phyloP scores from a whole-genome alignment of 169 alveolate species.

The Plasmodium vinckei region DNA sequence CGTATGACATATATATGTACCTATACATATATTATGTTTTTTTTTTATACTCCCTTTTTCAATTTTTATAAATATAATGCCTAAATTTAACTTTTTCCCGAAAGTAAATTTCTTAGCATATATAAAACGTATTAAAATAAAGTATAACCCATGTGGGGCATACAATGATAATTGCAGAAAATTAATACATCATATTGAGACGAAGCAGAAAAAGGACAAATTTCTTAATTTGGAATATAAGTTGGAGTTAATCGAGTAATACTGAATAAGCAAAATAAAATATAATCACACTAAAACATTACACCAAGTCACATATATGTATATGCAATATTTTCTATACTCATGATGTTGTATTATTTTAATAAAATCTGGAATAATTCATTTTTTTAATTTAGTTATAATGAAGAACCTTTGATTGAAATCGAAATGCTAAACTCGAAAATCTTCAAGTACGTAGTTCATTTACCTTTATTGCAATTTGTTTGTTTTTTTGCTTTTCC shows the following conservation, averaged over 20 bases:
- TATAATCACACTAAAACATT: neutral
- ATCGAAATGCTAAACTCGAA: conserved; percentile 73
- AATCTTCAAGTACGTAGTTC: conserved; percentile 38
- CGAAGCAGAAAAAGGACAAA: conserved; percentile 71
- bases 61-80: conserved; percentile 36
- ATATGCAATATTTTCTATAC: neutral
- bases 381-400: conserved; percentile 37
- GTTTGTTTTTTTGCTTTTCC: conserved; percentile 11
- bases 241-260: conserved; percentile 63
- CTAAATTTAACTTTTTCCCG: conserved; percentile 75
- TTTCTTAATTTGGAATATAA: conserved; percentile 64
- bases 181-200: conserved; percentile 64
- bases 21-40: neutral
- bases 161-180: conserved; percentile 69
- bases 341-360: neutral
- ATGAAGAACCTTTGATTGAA: conserved; percentile 74
- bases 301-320: neutral
- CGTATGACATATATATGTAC: too few relatives aligned
- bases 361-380: neutral
- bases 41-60: conserved; percentile 7
- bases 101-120: conserved; percentile 69
- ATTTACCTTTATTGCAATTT: neutral
- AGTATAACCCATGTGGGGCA: conserved; percentile 60
- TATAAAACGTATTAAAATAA: conserved; percentile 57
- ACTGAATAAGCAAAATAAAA: neutral